phyloP scores from a whole-genome alignment of 2,329 filamentous ascomycete species.

The Fusarium brevicatenulatum region DNA sequence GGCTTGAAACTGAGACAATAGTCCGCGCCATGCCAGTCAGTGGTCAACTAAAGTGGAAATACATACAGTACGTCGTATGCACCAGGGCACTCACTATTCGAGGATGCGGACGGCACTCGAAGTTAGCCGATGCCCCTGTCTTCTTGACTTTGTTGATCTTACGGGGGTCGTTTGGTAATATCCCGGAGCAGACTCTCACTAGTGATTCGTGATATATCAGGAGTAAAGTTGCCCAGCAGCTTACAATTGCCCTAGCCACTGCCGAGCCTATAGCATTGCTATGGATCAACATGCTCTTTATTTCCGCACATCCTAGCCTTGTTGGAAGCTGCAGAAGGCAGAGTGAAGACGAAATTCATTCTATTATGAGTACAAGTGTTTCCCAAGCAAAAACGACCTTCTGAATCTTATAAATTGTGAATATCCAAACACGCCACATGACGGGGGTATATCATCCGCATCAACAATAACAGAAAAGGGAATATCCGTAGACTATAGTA shows the following conservation, averaged over 20 bases:
- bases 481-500: neutral
- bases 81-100: neutral
- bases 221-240: neutral
- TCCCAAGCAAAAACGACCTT: neutral
- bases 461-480: neutral
- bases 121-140: neutral
- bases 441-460: constrained; percentile 17
- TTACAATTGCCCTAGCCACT: neutral
- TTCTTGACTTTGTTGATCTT: constrained; percentile 4
- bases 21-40: constrained; percentile 7
- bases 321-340: neutral
- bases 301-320: neutral
- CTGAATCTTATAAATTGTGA: neutral
- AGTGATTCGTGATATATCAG: neutral
- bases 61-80: neutral
- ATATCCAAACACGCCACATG: neutral
- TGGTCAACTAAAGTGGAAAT: constrained; percentile 10
- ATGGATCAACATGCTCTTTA: neutral
- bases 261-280: neutral
- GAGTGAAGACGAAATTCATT: neutral
- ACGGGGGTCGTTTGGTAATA: neutral
- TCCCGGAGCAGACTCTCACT: neutral
- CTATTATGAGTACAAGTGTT: neutral
- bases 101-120: neutral
- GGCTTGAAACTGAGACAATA: constrained; percentile 31